A percentile compares a stretch with the other conserved stretches of the same genome.
These are phyloP conservation scores for Ceratocystis cubensis DNA, from an alignment of 2,329 filamentous ascomycete species.

Conservation along the genomic window DNA sequence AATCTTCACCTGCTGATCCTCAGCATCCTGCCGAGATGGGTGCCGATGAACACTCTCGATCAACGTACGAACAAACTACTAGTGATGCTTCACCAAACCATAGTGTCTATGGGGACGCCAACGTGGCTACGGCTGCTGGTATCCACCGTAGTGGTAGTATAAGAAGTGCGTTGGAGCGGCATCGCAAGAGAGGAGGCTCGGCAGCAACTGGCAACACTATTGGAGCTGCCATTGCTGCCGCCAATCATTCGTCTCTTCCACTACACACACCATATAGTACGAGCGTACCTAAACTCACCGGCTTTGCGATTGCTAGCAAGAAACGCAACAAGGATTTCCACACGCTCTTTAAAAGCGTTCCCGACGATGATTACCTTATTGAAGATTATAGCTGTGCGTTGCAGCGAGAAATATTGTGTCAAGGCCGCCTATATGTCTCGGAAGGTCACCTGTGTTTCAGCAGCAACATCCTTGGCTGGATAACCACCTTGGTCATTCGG, in stretches of 20 bases:
- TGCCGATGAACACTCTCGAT: slow-evolving; percentile 29
- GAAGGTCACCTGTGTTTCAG: slow-evolving; percentile 97
- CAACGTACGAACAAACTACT: neutral
- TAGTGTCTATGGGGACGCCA: slow-evolving; percentile 17
- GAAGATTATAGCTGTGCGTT: slow-evolving; percentile 97
- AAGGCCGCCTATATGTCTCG: slow-evolving; percentile 87
- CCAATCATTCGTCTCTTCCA: slow-evolving; percentile 32
- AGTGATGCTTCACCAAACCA: slow-evolving; percentile 16
- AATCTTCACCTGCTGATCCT: slow-evolving; percentile 44
- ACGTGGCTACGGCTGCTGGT: slow-evolving; percentile 24
- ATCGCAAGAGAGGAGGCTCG: slow-evolving; percentile 74
- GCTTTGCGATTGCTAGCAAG: slow-evolving; percentile 91
- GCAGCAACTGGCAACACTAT: slow-evolving; percentile 56
- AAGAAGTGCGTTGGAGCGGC: slow-evolving; percentile 46
- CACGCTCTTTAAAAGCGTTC: slow-evolving; percentile 83
- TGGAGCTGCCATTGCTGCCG: slow-evolving; percentile 58
- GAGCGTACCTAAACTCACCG: slow-evolving; percentile 66
- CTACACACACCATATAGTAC: slow-evolving; percentile 50
- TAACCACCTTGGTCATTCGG: slow-evolving; percentile 92
- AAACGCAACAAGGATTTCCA: slow-evolving; percentile 96
- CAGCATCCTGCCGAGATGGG: slow-evolving; percentile 25
- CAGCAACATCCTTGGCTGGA: slow-evolving; percentile 97
- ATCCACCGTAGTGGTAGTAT: slow-evolving; percentile 55
- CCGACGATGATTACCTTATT: slow-evolving; percentile 94
- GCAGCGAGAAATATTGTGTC: slow-evolving; percentile 87